Base-by-base conservation (phyloP, 2,329 filamentous ascomycete genomes). In the Dothideomycetes sp. region DNA sequence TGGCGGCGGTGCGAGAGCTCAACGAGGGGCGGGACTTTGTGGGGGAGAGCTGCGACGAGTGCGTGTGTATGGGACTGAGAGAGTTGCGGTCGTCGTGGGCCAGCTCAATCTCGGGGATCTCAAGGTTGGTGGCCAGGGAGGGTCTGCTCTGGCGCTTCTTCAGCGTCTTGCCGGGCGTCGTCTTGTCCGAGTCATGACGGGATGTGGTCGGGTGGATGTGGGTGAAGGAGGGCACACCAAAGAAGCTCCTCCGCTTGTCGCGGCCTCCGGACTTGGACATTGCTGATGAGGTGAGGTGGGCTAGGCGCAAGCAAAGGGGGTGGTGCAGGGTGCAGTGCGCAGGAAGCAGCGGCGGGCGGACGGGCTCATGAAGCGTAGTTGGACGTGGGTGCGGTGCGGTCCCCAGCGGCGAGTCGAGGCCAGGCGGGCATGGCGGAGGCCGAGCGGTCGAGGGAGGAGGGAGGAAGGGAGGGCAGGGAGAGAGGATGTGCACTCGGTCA, bases 111-210 rank as follows among this genome's bases (percentile, higher is more conserved):
- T 27, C 22, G 12, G 39, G 33, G 31, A 50, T 45, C 31, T 50
- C 37, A 38, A 51, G 32, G 22, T 47, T 40, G n/a, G 49, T 46
- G 33, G 46, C 37, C 12, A 45, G 34, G 18, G 48, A 47, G 9
- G 43, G 38, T 12, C 41, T 45, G 35, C 47, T 41, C 24, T 60
- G 61, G 33, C 46, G 44, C 48, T 63, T 34, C 37, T 68, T 41
- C 2, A 37, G 18, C 11, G 30, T 31, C 19, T 36, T 36, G 18
- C 18, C n/a, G n/a, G n/a, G n/a, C n/a, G n/a, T 22, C 9, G 32
- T 19, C 16, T 27, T 36, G 27, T 22, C 27, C 24, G 33, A 33
- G 16, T 16, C 24, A 37, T 41, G 34, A 30, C 34, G 38, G 32
- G 5, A n/a, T 8, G 32, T 31, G 41, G 44, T 43, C 27, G 46